phyloP scores from a whole-genome alignment of 176 grass and related monocot genomes.

The Bolboschoenus planiculmis region DNA sequence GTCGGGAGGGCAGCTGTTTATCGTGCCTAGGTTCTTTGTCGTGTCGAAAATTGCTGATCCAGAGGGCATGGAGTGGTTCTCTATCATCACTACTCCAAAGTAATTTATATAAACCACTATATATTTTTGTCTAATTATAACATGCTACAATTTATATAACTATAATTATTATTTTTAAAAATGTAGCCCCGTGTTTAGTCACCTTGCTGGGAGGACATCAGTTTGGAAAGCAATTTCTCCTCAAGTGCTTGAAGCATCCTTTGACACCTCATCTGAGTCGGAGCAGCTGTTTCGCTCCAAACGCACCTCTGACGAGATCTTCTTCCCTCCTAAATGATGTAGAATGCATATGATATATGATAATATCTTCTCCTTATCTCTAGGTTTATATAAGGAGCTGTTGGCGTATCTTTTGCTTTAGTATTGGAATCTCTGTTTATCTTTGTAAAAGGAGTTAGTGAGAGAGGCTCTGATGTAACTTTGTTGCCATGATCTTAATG shows the following conservation, averaged over 20 bases:
- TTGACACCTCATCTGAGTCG: conserved; percentile 61
- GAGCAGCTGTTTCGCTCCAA: conserved; percentile 78
- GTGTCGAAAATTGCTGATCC: conserved; percentile 87
- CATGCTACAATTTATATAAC: not conserved
- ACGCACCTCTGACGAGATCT: conserved; percentile 70
- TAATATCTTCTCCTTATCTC: not conserved
- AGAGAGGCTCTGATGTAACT: not conserved
- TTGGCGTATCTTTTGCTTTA: too few relatives aligned
- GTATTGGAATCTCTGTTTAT: not conserved
- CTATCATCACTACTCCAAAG: conserved; percentile 91
- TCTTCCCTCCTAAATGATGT: conserved; percentile 57
- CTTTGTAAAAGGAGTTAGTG: not conserved
- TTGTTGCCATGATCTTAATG: not conserved
- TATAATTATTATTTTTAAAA: not conserved
- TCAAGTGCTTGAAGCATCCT: conserved; percentile 52
- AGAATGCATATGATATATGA: not conserved
- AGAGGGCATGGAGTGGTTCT: conserved; percentile 81
- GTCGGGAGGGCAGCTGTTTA: conserved; percentile 58
- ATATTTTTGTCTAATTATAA: not conserved
- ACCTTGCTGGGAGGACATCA: conserved; percentile 65
- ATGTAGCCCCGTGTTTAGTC: conserved; percentile 69
- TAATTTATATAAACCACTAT: conserved; percentile 20
- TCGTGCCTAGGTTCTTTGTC: conserved; percentile 74
- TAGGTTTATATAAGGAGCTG: not conserved
- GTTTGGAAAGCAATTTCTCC: conserved; percentile 87